Percentiles rank a stretch among this genome's conserved stretches.
Evolutionary conservation across 2,329 filamentous ascomycete species (phyloP).

Genomic region (Rachicladosporium sp.): DNA sequence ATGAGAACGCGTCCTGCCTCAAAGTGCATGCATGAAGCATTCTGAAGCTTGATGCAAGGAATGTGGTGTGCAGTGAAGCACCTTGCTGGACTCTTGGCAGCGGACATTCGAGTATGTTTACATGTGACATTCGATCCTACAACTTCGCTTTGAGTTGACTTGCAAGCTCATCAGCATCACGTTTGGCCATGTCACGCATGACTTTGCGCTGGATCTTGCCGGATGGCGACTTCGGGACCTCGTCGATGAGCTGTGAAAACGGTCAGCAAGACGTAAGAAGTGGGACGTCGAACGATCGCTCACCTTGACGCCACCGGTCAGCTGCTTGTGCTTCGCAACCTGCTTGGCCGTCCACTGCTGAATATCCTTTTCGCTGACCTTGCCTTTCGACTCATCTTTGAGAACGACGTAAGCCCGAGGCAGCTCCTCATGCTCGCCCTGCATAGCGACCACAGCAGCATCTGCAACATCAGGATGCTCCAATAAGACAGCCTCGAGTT

Average conservation of each 20-base stretch:
- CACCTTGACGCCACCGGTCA: constrained; percentile 30
- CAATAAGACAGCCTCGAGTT: constrained; percentile 34
- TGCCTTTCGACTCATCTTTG: constrained; percentile 19
- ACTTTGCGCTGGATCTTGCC: constrained; percentile 37
- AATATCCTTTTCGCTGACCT: constrained; percentile 28
- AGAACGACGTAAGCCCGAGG: constrained; percentile 34
- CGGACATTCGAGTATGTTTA: neutral
- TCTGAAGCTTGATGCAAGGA: neutral
- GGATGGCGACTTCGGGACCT: constrained; percentile 35
- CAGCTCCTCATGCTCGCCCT: constrained; percentile 32
- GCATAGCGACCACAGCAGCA: constrained; percentile 34
- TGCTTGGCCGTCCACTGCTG: constrained; percentile 31
- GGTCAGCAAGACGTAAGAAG: neutral
- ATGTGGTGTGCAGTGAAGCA: constrained; percentile 3
- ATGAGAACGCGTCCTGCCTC: no score
- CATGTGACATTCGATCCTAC: constrained; percentile 5
- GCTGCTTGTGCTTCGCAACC: constrained; percentile 35
- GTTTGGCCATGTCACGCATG: constrained; percentile 26
- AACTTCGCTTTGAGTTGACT: constrained; percentile 15
- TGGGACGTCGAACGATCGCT: neutral
- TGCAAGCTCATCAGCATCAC: constrained; percentile 25
- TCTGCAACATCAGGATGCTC: constrained; percentile 31
- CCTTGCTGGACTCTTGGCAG: neutral
- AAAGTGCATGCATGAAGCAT: no score
- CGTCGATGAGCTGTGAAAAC: constrained; percentile 28